A percentile compares a stretch with the other conserved stretches of the same genome.
These are phyloP conservation scores for Neckera pumila DNA, from an alignment of 225 moss, liverwort and hornwort species.

Conservation along the genomic window DNA sequence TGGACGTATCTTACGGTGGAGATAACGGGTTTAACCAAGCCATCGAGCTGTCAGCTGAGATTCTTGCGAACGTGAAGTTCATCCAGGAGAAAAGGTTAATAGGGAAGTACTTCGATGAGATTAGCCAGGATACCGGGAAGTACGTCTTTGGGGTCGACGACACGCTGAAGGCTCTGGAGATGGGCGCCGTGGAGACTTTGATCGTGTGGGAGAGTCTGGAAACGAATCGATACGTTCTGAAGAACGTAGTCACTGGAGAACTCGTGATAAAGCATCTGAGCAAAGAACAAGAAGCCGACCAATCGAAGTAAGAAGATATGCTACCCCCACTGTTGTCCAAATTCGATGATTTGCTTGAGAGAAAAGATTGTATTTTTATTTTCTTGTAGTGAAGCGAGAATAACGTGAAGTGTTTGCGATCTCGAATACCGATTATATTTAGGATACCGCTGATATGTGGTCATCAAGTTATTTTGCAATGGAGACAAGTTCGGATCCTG, in stretches of 20 bases:
- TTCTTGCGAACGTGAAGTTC: conserved; percentile 93
- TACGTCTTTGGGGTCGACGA: conserved; percentile 91
- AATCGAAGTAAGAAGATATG: conserved; percentile 28
- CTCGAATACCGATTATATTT: background rate
- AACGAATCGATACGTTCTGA: conserved; percentile 77
- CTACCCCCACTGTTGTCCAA: background rate
- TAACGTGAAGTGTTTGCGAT: background rate
- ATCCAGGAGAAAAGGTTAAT: conserved; percentile 88
- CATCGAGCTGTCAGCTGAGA: conserved; percentile 86
- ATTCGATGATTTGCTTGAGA: background rate
- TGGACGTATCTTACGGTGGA: conserved; percentile 89
- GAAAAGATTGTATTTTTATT: background rate
- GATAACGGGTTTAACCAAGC: conserved; percentile 95
- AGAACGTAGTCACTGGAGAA: conserved; percentile 61
- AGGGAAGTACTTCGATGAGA: conserved; percentile 97
- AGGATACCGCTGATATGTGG: background rate
- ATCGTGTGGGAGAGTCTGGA: conserved; percentile 98
- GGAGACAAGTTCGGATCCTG: background rate
- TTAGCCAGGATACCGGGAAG: conserved; percentile 93
- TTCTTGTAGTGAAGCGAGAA: background rate
- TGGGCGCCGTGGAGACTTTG: conserved; percentile 90
- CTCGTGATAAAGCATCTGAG: conserved; percentile 56
- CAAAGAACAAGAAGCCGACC: conserved; percentile 77
- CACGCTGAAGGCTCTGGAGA: conserved; percentile 83
- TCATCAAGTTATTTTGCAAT: background rate